These are phyloP conservation scores for Candida chauliodis DNA, from an alignment of 805 yeast species.

Conservation along the genomic window DNA sequence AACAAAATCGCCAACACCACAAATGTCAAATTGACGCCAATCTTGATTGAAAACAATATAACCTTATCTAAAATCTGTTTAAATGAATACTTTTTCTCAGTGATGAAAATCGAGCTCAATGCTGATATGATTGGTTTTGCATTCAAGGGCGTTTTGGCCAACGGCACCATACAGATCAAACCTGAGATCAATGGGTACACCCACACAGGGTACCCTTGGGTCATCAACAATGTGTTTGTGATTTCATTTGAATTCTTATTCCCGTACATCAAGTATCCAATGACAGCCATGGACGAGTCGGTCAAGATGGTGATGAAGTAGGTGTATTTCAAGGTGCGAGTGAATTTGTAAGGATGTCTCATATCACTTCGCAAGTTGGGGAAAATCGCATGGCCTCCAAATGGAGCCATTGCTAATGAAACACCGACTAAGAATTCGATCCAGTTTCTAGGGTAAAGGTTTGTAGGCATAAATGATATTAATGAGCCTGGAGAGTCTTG, in stretches of 20 bases:
- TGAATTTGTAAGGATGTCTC: slow-evolving; percentile 63
- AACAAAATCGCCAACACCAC: slow-evolving; percentile 59
- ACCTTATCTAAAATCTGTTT: slow-evolving; percentile 5
- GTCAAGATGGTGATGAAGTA: slow-evolving; percentile 58
- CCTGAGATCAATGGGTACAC: slow-evolving; percentile 51
- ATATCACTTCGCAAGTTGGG: slow-evolving; percentile 75
- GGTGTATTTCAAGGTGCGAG: slow-evolving; percentile 51
- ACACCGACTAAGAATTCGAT: slow-evolving; percentile 54
- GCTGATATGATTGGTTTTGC: slow-evolving; percentile 80
- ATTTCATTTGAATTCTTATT: slow-evolving; percentile 46
- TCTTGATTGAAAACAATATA: slow-evolving; percentile 20
- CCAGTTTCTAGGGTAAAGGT: slow-evolving; percentile 56
- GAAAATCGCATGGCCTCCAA: slow-evolving; percentile 82
- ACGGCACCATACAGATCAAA: slow-evolving; percentile 75
- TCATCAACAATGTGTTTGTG: slow-evolving; percentile 44
- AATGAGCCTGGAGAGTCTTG: slow-evolving; percentile 71
- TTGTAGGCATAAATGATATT: slow-evolving; percentile 57
- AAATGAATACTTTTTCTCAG: slow-evolving; percentile 7
- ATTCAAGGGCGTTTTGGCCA: slow-evolving; percentile 80
- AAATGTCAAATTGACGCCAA: slow-evolving; percentile 52
- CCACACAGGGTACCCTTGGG: slow-evolving; percentile 48
- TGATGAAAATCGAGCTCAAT: slow-evolving; percentile 49
- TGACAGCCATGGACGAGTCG: slow-evolving; percentile 59
- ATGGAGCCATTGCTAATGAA: slow-evolving; percentile 72
- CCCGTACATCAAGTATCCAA: slow-evolving; percentile 66